These are phyloP conservation scores for Termitomyces titanicus DNA, from an alignment of 768 basidiomycete genomes.

Conservation along the genomic window DNA sequence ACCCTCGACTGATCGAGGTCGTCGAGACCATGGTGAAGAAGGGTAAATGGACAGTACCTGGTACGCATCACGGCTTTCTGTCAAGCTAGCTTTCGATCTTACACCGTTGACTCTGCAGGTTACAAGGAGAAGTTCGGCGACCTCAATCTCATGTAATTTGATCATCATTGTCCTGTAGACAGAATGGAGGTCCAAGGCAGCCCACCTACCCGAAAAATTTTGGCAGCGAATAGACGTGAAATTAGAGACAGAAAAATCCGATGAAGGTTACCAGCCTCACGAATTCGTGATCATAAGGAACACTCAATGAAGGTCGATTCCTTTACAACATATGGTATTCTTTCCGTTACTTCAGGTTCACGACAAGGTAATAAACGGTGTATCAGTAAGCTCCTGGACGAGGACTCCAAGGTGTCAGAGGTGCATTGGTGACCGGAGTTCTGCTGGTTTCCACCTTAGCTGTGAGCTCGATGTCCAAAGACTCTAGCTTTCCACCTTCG, in stretches of 20 bases:
- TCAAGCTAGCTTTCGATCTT: neutral
- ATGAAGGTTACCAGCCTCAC: neutral
- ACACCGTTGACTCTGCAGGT: slow-evolving; percentile 34
- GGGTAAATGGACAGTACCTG: slow-evolving; percentile 98
- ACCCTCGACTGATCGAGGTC: slow-evolving; percentile 87
- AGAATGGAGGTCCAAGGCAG: slow-evolving; percentile 5
- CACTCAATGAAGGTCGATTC: no score
- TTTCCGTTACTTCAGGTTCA: neutral
- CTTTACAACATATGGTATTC: no score
- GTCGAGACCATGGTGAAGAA: slow-evolving; percentile 96
- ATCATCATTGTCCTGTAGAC: slow-evolving; percentile 3
- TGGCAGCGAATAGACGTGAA: neutral
- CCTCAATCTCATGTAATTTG: slow-evolving; percentile 79
- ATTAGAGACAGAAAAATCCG: neutral
- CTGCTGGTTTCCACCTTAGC: slow-evolving; percentile 36
- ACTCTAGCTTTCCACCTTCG: slow-evolving; percentile 38
- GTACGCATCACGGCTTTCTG: slow-evolving; percentile 33
- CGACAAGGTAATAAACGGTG: neutral
- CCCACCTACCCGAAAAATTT: neutral
- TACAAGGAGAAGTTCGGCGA: slow-evolving; percentile 98
- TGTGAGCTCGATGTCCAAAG: slow-evolving; percentile 33
- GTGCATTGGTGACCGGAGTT: slow-evolving; percentile 29
- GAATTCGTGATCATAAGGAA: neutral
- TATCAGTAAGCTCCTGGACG: slow-evolving; percentile 29
- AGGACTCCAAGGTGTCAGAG: slow-evolving; percentile 27